Percentiles rank a stretch among this genome's conserved stretches.
Conservation (phyloP, 106 monocot species). For the Allium fistulosum region DNA sequence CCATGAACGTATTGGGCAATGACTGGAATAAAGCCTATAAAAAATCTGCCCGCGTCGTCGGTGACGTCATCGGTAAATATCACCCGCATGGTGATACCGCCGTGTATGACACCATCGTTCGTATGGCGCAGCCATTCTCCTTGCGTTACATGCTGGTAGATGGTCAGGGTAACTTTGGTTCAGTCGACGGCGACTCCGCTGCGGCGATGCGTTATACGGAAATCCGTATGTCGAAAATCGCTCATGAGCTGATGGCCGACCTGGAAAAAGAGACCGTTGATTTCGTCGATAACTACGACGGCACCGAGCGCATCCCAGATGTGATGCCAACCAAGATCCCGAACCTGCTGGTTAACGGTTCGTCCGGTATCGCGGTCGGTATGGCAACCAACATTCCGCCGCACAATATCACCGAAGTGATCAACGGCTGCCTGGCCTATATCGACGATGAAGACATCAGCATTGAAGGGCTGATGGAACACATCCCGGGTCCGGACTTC, state of each 20-base stretch:
- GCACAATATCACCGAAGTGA: not conserved
- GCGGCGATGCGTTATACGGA: constrained; percentile 97
- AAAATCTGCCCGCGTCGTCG: constrained; percentile 94
- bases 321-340: constrained; percentile 82
- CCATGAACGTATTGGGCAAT: constrained; percentile 87
- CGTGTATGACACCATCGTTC: constrained; percentile 81
- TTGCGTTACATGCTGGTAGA: constrained; percentile 67
- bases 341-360: constrained; percentile 75
- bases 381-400: constrained; percentile 1
- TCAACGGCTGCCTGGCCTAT: too few relatives aligned
- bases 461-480: too few relatives aligned
- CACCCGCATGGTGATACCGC: constrained; percentile 94
- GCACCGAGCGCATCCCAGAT: constrained; percentile 77
- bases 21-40: constrained; percentile 73
- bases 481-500: too few relatives aligned
- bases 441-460: too few relatives aligned
- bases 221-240: constrained; percentile 68
- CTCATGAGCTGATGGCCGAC: constrained; percentile 63
- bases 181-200: constrained; percentile 91
- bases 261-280: constrained; percentile 82
- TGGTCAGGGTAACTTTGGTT: constrained; percentile 96
- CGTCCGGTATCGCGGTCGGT: constrained; percentile 86
- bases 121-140: constrained; percentile 98
- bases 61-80: constrained; percentile 94
- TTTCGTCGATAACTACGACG: constrained; percentile 84